These are phyloP conservation scores for Pneumocystis murina DNA, from an alignment of 1,139 yeast genomes.

Conservation along the genomic window DNA sequence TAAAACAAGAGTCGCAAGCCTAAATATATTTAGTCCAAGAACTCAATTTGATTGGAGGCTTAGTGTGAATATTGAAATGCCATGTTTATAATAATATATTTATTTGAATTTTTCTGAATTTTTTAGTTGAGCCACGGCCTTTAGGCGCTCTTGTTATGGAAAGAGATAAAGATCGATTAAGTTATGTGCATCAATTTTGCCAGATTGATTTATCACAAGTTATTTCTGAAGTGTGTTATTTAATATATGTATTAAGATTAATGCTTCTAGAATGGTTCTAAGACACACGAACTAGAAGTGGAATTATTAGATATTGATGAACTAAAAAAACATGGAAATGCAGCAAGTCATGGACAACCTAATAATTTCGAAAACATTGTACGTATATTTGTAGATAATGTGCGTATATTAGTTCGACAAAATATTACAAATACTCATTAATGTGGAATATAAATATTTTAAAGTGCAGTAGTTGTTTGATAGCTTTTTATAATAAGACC, in stretches of 20 bases:
- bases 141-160: constrained; percentile 1
- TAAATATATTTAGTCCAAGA: constrained; percentile 13
- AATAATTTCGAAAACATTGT: constrained; percentile 5
- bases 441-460: background rate
- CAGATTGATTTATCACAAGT: constrained; percentile 13
- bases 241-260: background rate
- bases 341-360: constrained; percentile 5
- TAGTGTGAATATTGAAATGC: constrained; percentile 13
- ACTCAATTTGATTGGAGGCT: constrained; percentile 13
- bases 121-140: background rate
- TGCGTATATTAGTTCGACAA: constrained; percentile 4
- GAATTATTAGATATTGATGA: constrained; percentile 8
- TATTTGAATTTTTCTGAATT: background rate
- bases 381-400: constrained; percentile 5
- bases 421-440: background rate
- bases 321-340: constrained; percentile 4
- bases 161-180: constrained; percentile 11
- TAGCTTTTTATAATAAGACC: background rate
- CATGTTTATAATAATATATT: background rate
- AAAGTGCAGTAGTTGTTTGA: background rate
- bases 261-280: background rate
- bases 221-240: background rate
- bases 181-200: constrained; percentile 7
- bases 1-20: constrained; percentile 12
- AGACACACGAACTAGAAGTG: constrained; percentile 8